Base-by-base conservation (phyloP, 23 red algal genomes). In the Cyanidium caldarium region DNA sequence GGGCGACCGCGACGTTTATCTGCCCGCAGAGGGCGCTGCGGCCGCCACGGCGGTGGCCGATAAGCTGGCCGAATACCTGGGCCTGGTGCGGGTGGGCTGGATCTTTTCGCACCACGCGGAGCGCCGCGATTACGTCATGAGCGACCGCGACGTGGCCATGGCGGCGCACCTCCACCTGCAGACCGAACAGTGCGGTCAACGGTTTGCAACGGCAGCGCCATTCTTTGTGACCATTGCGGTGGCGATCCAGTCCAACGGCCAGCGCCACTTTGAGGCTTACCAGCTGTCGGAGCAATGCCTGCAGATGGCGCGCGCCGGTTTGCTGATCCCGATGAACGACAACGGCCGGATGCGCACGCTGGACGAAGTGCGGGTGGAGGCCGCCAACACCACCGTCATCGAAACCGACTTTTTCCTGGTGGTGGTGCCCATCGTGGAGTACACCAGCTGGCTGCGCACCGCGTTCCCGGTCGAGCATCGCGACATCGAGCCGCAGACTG, bases 371-470 rank as follows among this genome's bases (percentile, higher is more conserved):
- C 31, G 88, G 15, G 92, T 98, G 20, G 92, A 98, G 65, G 85
- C 80, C 34, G 80, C 72, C 34, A 79, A 88, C 31, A 69, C 65
- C 17, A 56, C 39, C 29, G 69, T 73, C 35, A 69, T 98, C 23
- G 82, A 85, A 20, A 88, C 84, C 2, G 92, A 98, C 38, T 98
- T 98, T 75, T 98, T 98, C 70, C 58, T 98, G 25, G 69, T 98
- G 2, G 75, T 77, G 21, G 76, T 88, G 13, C 81, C 84, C 37
- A 98, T 98, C 58, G 74, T 77, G 41, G 83, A 79, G 15, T 77
- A 87, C 46, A 68, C 88, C 16, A 66, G 76, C 5, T 88, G 92
- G 92, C 69, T 98, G 10, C 81, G 77, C 41, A 73, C 69, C 46
- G 37, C 44, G 21, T 98, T 98, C 68, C 75, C 92, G 23, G 77